Evolutionary conservation across 495 filamentous ascomycete species (phyloP).

Genomic region (Aspergillus haitiensis): DNA sequence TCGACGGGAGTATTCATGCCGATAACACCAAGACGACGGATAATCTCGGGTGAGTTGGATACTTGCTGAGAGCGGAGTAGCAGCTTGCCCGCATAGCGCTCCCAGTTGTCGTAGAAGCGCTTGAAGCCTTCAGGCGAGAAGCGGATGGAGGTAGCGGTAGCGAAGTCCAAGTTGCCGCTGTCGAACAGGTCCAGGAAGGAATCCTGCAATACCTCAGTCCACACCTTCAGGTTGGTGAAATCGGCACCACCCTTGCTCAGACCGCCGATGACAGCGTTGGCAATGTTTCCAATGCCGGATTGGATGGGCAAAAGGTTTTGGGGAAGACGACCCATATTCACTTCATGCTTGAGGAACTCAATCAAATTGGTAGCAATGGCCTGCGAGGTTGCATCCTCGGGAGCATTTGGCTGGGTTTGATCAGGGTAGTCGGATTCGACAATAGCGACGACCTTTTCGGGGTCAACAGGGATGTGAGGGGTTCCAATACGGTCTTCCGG

Average conservation of each 20-base stretch:
- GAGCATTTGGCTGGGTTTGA: slow-evolving; percentile 73
- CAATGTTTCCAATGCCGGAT: slow-evolving; percentile 91
- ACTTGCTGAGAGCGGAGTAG: slow-evolving; percentile 86
- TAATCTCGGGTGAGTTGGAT: slow-evolving; percentile 93
- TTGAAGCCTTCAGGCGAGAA: slow-evolving; percentile 91
- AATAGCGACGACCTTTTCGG: slow-evolving; percentile 83
- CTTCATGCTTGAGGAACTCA: slow-evolving; percentile 84
- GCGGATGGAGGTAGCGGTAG: slow-evolving; percentile 86
- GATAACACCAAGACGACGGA: slow-evolving; percentile 81
- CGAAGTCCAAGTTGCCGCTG: slow-evolving; percentile 84
- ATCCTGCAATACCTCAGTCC: slow-evolving; percentile 94
- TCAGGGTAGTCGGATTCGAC: slow-evolving; percentile 84
- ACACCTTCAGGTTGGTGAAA: slow-evolving; percentile 85
- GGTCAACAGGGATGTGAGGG: slow-evolving; percentile 81
- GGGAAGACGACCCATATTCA: slow-evolving; percentile 73
- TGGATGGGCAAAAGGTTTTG: slow-evolving; percentile 79
- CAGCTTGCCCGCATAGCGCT: slow-evolving; percentile 76
- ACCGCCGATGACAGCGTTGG: slow-evolving; percentile 88
- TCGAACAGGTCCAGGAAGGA: slow-evolving; percentile 94
- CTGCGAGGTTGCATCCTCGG: slow-evolving; percentile 69
- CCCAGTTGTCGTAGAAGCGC: slow-evolving; percentile 88
- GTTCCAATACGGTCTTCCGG: slow-evolving; percentile 81
- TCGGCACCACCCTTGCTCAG: slow-evolving; percentile 72
- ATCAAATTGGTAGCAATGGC: slow-evolving; percentile 80
- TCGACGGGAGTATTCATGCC: slow-evolving; percentile 97